These are phyloP conservation scores for Naematelia aurantialba DNA, from an alignment of 768 basidiomycete species.

Conservation along the genomic window DNA sequence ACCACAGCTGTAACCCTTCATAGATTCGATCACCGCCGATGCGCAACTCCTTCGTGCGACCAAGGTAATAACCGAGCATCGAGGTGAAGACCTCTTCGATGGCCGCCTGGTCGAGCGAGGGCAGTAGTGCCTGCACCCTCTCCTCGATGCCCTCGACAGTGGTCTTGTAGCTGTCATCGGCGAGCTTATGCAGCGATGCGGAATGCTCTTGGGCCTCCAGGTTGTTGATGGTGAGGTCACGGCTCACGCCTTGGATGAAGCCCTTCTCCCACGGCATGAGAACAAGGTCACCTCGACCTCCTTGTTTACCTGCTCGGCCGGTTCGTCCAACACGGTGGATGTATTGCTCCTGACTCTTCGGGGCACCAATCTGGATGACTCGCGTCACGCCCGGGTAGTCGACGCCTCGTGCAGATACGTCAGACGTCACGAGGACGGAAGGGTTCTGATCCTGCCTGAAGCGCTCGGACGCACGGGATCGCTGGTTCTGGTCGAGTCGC, in stretches of 20 bases:
- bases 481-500: slow-evolving; percentile 61
- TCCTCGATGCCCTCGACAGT: slow-evolving; percentile 40
- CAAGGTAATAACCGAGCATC: slow-evolving; percentile 68
- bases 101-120: slow-evolving; percentile 55
- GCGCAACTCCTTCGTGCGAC: slow-evolving; percentile 57
- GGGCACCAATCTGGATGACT: slow-evolving; percentile 85
- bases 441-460: slow-evolving; percentile 62
- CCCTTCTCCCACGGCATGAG: slow-evolving; percentile 73
- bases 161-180: slow-evolving; percentile 45
- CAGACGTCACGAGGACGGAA: slow-evolving; percentile 73
- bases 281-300: slow-evolving; percentile 72
- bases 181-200: slow-evolving; percentile 55
- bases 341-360: slow-evolving; percentile 66
- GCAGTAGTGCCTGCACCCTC: slow-evolving; percentile 42
- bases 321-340: slow-evolving; percentile 83
- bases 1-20: slow-evolving; percentile 63
- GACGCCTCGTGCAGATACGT: slow-evolving; percentile 81
- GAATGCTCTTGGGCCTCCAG: slow-evolving; percentile 57
- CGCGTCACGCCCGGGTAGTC: slow-evolving; percentile 86
- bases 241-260: slow-evolving; percentile 61
- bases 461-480: slow-evolving; percentile 58
- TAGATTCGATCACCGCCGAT: slow-evolving; percentile 55
- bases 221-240: slow-evolving; percentile 65
- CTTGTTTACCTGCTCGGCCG: slow-evolving; percentile 61
- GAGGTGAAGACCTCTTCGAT: slow-evolving; percentile 64